Evolutionary conservation across 164 flowering plant genomes (phyloP).

Genomic region (Macadamia integrifolia): DNA sequence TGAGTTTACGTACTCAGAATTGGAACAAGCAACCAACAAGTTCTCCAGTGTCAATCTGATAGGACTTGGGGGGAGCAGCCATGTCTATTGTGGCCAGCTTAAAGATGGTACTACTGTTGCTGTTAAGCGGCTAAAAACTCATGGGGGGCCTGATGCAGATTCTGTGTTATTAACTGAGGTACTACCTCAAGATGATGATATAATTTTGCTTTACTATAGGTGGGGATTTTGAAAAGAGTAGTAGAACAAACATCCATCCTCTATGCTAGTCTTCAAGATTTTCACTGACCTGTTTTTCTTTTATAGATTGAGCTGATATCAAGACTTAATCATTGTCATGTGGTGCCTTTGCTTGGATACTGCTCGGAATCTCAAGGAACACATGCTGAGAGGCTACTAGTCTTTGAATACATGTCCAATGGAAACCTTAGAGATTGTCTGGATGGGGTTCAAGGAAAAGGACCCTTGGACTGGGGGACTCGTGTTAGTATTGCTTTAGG

Average conservation of each 20-base stretch:
- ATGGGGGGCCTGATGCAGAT: conserved; percentile 65
- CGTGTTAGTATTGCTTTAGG: conserved; percentile 88
- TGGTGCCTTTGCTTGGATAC: conserved; percentile 90
- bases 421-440: conserved; percentile 86
- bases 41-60: conserved; percentile 65
- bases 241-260: neutral
- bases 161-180: conserved; percentile 69
- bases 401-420: conserved; percentile 77
- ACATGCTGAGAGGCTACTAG: conserved; percentile 67
- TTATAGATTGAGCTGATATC: conserved; percentile 77
- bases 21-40: conserved; percentile 74
- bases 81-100: conserved; percentile 75
- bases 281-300: neutral
- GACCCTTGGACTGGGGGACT: conserved; percentile 63
- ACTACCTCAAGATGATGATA: conserved; percentile 8
- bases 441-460: conserved; percentile 50
- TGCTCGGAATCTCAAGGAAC: conserved; percentile 76
- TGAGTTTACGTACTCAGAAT: conserved; percentile 63
- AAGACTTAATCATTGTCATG: conserved; percentile 86
- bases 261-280: neutral
- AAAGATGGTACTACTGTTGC: conserved; percentile 78
- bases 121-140: conserved; percentile 62
- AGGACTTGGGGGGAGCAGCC: conserved; percentile 92
- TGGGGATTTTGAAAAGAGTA: neutral
- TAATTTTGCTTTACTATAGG: neutral